Evolutionary conservation across 2,329 filamentous ascomycete genomes (phyloP).

Genomic region (Scytalidium sp.): DNA sequence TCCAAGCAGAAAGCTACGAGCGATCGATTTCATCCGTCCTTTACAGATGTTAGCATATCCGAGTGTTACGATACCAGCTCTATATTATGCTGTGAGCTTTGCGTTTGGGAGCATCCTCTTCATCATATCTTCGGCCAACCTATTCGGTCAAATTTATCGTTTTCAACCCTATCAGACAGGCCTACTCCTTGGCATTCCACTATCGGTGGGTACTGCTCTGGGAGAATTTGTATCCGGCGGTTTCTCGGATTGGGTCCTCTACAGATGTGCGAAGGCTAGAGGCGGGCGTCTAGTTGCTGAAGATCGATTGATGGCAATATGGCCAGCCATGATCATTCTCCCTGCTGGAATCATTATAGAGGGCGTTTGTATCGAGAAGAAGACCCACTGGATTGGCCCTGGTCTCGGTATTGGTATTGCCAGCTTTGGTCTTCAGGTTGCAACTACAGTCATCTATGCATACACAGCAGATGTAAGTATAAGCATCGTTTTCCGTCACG

Average conservation of each 20-base stretch:
- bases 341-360: conserved; percentile 28
- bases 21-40: conserved; percentile 22
- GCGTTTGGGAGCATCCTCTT: conserved; percentile 29
- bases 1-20: conserved; percentile 8
- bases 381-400: conserved; percentile 22
- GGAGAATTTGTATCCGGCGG: conserved; percentile 18
- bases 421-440: conserved; percentile 24
- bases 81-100: conserved; percentile 29
- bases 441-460: conserved; percentile 12
- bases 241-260: conserved; percentile 21
- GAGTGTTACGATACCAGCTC: conserved; percentile 26
- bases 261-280: conserved; percentile 10
- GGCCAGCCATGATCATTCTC: conserved; percentile 24
- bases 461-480: neutral
- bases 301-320: conserved; percentile 24
- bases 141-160: conserved; percentile 16
- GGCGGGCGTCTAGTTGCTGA: conserved; percentile 16
- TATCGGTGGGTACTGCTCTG: neutral
- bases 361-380: conserved; percentile 26
- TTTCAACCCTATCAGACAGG: conserved; percentile 1
- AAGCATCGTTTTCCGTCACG: neutral
- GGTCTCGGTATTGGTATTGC: conserved; percentile 23
- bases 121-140: conserved; percentile 29
- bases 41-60: conserved; percentile 28
- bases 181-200: neutral